These are phyloP conservation scores for Exophiala viscosa DNA, from an alignment of 2,329 filamentous ascomycete species.

Conservation along the genomic window DNA sequence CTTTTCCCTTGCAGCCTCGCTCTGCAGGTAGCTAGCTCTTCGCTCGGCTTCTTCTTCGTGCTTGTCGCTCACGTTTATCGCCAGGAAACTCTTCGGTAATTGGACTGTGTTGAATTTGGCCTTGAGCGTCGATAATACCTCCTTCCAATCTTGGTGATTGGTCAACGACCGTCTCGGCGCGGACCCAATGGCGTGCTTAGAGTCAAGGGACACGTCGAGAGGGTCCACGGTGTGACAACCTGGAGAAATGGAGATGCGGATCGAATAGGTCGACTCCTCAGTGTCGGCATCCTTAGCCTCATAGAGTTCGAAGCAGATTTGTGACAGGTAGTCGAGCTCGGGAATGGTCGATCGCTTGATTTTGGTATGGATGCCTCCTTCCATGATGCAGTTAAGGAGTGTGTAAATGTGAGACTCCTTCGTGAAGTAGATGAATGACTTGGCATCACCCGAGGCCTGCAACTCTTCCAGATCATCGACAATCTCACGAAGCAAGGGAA, in stretches of 20 bases:
- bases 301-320: slow-evolving; percentile 97
- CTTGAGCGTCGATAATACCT: slow-evolving; percentile 90
- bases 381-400: slow-evolving; percentile 92
- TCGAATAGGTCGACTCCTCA: slow-evolving; percentile 85
- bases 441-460: slow-evolving; percentile 88
- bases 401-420: slow-evolving; percentile 99
- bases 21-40: slow-evolving; percentile 21
- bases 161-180: slow-evolving; percentile 87
- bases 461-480: slow-evolving; percentile 96
- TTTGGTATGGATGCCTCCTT: slow-evolving; percentile 94
- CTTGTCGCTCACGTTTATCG: slow-evolving; percentile 51
- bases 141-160: slow-evolving; percentile 89
- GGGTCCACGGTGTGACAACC: slow-evolving; percentile 97
- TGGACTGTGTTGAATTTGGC: slow-evolving; percentile 89
- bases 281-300: slow-evolving; percentile 80
- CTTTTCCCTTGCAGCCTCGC: slow-evolving; percentile 15
- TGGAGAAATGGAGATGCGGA: slow-evolving; percentile 91
- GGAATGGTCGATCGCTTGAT: slow-evolving; percentile 93
- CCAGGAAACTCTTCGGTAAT: slow-evolving; percentile 50
- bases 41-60: slow-evolving; percentile 34
- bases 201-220: slow-evolving; percentile 92
- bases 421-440: slow-evolving; percentile 98
- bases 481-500: slow-evolving; percentile 92
- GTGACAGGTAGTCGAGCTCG: slow-evolving; percentile 93
- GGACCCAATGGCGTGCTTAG: slow-evolving; percentile 92